Evolutionary conservation across 2,329 filamentous ascomycete species (phyloP), one percentile per base, ranked within the genome.

Genomic region (Arthrocladium fulminans): DNA sequence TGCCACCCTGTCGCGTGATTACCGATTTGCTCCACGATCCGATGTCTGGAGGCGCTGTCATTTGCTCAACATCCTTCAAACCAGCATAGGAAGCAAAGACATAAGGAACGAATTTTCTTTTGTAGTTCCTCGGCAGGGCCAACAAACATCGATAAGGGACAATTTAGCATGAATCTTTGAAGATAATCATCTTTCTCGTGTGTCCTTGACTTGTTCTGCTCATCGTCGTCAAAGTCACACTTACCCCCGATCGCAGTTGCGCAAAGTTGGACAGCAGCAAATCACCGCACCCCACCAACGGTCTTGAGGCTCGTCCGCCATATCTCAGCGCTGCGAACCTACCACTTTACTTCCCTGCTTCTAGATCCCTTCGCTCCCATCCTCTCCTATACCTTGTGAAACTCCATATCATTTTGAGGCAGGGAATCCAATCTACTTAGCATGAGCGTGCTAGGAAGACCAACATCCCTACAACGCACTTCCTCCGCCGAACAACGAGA

Each of bases 401-500:
- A 35, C 5, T 15, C 32, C 17, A 35, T 15, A 8, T 35, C 13
- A 5, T 35, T 15, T n/a, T 6, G 5, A 6, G 17, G 17, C 32
- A 35, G 32, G 17, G 4, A 9, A n/a, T 15, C n/a, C 32, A n/a
- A 15, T 15, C 6, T 15, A 7, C 6, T 23, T 7, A 44, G 41
- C 41, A 44, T 44, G 41, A 29, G 23, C 23, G 15, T 44, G 41
- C 41, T 44, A 30, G 41, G 41, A 44, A 15, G 41, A 4, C 15
- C 24, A 44, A 12, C 30, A 9, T 7, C 20, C 23, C 19, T 7
- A 3, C 44, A 34, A 38, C 44, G 44, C 34, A 68, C 66, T 50
- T 71, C 72, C 52, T 66, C 66, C 49, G 60, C 71, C 55, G 52
- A 54, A 40, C 57, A 55, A 24, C 55, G 55, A 23, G 78, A 81